Evolutionary conservation across 805 yeast species (phyloP), one percentile per base, ranked within the genome.

Genomic region (Lachancea dasiensis): DNA sequence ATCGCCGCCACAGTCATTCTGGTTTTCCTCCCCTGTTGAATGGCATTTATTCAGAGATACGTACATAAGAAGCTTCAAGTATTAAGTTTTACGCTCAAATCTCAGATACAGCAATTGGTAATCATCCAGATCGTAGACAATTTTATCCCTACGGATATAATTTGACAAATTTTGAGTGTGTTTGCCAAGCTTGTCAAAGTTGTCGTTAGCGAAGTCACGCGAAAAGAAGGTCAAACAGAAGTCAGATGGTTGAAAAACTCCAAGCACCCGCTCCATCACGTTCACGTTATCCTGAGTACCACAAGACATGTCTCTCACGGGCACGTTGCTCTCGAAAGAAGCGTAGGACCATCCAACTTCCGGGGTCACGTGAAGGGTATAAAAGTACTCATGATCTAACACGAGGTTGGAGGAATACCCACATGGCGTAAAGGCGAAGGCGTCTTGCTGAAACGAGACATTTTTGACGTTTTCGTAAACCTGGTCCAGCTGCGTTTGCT

Each of bases 291-390:
- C 62, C 26, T 67, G 65, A 10, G 58, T 49, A 21, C 59, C 44
- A 50, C 48, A 30, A 51, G 68, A 45, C 38, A 66, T 40, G 31
- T 61, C 45, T 34, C 46, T 49, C 8, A 74, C 64, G 6, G 82
- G 80, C 27, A 79, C 85, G 59, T 86, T 90, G 15, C 96, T 79
- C 59, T 92, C 97, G 60, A 92, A 92, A 7, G 95, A 84, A 4
- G 97, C 97, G 61, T 90, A 90, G 4, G 96, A 86, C 86, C 94
- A 90, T 25, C 90, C 95, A 16, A 69, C 58, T 58, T 92, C 97
- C 0, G 97, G 97, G 0, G 98, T 92, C 28, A 92, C 84, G 58
- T 92, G 97, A 41, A 89, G 68, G 6, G 97, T 90, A 56, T 82
- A 83, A 58, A 80, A 82, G 54, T 76, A 77, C 49, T 73, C 70